These are phyloP conservation scores for Psophocarpus tetragonolobus DNA, from an alignment of 306 rosid species.

Conservation along the genomic window DNA sequence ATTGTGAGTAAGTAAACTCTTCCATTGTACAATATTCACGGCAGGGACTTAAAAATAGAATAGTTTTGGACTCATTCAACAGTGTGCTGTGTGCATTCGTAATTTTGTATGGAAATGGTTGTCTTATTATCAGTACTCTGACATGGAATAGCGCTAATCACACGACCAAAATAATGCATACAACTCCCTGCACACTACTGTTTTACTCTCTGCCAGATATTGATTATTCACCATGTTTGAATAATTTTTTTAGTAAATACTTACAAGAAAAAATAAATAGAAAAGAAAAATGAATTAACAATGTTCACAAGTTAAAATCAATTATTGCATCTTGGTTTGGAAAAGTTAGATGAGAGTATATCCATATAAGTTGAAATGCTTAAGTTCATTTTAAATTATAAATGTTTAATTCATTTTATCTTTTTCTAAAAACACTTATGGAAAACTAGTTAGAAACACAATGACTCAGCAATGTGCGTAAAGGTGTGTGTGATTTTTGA, in stretches of 20 bases:
- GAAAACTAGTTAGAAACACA: background rate
- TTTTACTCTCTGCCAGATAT: background rate
- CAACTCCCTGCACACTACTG: background rate
- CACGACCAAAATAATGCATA: background rate
- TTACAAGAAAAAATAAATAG: background rate
- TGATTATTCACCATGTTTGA: background rate
- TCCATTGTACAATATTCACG: background rate
- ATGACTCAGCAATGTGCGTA: background rate
- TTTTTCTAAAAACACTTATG: background rate
- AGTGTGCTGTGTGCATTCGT: background rate
- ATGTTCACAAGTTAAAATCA: background rate
- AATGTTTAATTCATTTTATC: too few relatives aligned
- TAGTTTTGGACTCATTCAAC: background rate
- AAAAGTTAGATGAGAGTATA: background rate
- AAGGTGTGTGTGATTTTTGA: background rate
- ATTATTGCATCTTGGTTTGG: background rate
- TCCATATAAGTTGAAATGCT: background rate
- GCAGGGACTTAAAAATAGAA: background rate
- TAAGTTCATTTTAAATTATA: background rate
- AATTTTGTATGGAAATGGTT: conserved; percentile 3
- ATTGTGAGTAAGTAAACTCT: background rate
- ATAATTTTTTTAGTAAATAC: background rate
- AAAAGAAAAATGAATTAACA: background rate
- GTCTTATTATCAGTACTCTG: background rate
- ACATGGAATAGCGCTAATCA: background rate